Percentiles rank a stretch among this genome's conserved stretches.
Evolutionary conservation across 805 yeast species (phyloP).

Genomic region (Candida chilensis): DNA sequence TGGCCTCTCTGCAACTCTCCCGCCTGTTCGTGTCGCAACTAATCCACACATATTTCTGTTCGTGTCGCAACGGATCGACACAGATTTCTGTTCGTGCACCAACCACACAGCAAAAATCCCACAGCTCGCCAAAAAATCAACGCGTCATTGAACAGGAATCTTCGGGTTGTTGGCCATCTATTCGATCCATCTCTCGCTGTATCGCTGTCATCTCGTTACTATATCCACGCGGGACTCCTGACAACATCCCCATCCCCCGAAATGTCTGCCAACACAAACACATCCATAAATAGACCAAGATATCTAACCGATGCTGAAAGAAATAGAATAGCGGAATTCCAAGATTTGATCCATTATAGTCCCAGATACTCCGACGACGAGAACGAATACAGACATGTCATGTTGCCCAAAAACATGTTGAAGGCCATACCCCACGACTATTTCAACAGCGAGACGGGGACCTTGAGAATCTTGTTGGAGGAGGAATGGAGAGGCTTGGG

Average conservation of each 20-base stretch:
- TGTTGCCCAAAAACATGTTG: conserved; percentile 92
- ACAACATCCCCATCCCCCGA: background rate
- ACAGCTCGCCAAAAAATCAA: no score
- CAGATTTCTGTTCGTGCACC: no score
- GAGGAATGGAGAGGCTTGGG: conserved; percentile 99
- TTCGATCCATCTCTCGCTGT: no score
- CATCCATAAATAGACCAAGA: conserved; percentile 32
- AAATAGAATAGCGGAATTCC: conserved; percentile 81
- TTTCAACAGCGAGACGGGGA: conserved; percentile 89
- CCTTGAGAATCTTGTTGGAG: conserved; percentile 80
- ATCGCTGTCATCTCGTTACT: no score
- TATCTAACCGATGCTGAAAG: conserved; percentile 76
- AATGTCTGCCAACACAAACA: conserved; percentile 4
- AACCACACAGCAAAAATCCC: no score
- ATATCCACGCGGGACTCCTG: no score
- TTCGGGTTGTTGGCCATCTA: no score
- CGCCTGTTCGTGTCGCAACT: no score
- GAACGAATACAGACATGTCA: conserved; percentile 92
- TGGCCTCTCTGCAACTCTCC: no score
- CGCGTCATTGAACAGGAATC: no score
- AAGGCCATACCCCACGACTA: conserved; percentile 92
- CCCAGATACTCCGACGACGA: conserved; percentile 89
- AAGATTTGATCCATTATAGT: conserved; percentile 90
- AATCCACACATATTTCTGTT: no score
- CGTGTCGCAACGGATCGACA: no score